These are phyloP conservation scores for Ajuga reptans DNA, from an alignment of 305 asterid genomes.

Conservation along the genomic window DNA sequence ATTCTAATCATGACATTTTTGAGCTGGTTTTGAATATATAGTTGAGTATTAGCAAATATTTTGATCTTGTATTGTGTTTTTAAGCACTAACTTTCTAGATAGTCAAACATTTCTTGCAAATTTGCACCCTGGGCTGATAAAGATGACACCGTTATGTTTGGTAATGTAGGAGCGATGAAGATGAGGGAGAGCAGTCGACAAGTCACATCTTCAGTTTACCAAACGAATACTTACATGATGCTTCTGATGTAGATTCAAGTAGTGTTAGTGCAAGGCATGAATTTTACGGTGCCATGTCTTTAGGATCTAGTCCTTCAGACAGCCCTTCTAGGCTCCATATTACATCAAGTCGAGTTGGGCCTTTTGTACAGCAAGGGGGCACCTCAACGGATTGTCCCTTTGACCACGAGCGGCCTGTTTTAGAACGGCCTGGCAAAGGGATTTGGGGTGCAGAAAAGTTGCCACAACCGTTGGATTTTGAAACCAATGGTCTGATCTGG, in stretches of 20 bases:
- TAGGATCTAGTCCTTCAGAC: constrained; percentile 73
- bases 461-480: constrained; percentile 53
- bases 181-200: constrained; percentile 57
- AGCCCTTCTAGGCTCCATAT: constrained; percentile 69
- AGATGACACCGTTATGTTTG: constrained; percentile 2
- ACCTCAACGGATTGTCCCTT: constrained; percentile 33
- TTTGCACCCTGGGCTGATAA: not conserved
- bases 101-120: not conserved
- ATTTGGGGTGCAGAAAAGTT: constrained; percentile 36
- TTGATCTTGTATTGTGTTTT: not conserved
- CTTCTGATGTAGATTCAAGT: constrained; percentile 70
- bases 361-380: constrained; percentile 56
- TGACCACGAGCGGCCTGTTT: constrained; percentile 49
- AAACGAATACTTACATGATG: constrained; percentile 50
- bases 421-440: constrained; percentile 48
- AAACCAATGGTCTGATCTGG: constrained; percentile 70
- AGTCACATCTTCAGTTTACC: constrained; percentile 47
- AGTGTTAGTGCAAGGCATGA: constrained; percentile 67
- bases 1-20: too few relatives aligned
- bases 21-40: not conserved
- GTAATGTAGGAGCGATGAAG: constrained; percentile 67
- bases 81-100: not conserved
- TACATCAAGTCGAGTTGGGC: constrained; percentile 47
- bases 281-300: constrained; percentile 50
- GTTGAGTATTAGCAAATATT: not conserved